Evolutionary conservation across 2,329 filamentous ascomycete genomes (phyloP), one percentile per base, ranked within the genome.

Genomic region (Cyclaneusma minus): DNA sequence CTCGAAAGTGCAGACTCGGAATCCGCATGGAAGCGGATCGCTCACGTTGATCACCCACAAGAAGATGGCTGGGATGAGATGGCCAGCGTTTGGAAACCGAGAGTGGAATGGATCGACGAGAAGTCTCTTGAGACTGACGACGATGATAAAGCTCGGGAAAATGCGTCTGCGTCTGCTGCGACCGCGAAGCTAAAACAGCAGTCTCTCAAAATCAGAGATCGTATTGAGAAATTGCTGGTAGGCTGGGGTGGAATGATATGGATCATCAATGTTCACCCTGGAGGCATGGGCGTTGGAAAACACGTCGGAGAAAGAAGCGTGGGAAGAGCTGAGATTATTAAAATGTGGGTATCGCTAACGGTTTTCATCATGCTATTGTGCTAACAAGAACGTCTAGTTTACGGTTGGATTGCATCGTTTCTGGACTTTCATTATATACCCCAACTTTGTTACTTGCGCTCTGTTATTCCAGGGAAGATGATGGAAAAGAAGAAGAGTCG

Each of bases 221-320:
- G 52, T 7, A 62, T 70, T 9, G 87, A 95, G 50, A 80, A 87
- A 41, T 58, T 95, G 12, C 58, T 98, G 6, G 78, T 98, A 13
- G 89, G 89, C 7, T 98, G 91, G 89, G 89, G 89, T 34, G 79
- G 85, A 31, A 92, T 81, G 1, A 82, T 93, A 29, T 98, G 89
- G 89, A 76, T 98, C 27, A 76, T 98, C 29, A 78, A 94, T 48
- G 77, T 98, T 11, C 78, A 85, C 45, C 73, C 81, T 4, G 79
- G 79, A 9, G 69, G 70, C n/a, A 48, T 67, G 22, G 70, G 71
- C 4, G 54, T 66, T 24, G 77, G 71, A 16, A 80, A 70, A 43
- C 58, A 75, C 42, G 68, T 63, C 17, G 72, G 74, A 25, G 76
- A 83, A 44, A 72, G 64, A 43, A 74, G 69, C 24, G 66, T 78